These are phyloP conservation scores for Solioccasus polychromus DNA, from an alignment of 768 basidiomycete species.

Conservation along the genomic window DNA sequence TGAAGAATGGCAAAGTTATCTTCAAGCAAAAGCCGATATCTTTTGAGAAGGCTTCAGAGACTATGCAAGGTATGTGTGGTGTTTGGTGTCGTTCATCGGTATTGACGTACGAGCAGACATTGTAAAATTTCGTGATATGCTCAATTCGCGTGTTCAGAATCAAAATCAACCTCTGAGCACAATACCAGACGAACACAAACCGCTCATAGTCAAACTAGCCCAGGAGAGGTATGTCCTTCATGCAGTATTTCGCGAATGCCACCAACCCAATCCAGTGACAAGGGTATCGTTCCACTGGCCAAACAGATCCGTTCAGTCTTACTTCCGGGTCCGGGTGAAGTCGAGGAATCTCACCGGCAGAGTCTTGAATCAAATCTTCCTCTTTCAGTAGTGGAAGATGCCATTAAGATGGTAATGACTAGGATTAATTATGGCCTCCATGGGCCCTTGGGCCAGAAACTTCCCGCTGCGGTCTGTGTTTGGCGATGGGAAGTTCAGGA, in stretches of 20 bases:
- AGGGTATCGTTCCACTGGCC: slow-evolving; percentile 55
- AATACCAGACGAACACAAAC: slow-evolving; percentile 67
- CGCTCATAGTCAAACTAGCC: slow-evolving; percentile 76
- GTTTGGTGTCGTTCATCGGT: not conserved
- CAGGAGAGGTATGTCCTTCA: slow-evolving; percentile 70
- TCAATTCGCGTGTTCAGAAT: slow-evolving; percentile 51
- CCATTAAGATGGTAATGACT: slow-evolving; percentile 58
- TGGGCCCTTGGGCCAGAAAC: slow-evolving; percentile 43
- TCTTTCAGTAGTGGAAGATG: slow-evolving; percentile 52
- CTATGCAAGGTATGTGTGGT: slow-evolving; percentile 63
- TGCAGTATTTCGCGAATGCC: not conserved
- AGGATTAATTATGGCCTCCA: slow-evolving; percentile 85
- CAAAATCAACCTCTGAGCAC: slow-evolving; percentile 48
- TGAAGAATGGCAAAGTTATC: slow-evolving; percentile 73
- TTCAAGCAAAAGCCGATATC: slow-evolving; percentile 75
- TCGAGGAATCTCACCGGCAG: slow-evolving; percentile 35
- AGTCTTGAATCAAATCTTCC: slow-evolving; percentile 41
- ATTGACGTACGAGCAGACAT: slow-evolving; percentile 48
- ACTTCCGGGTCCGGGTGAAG: slow-evolving; percentile 60
- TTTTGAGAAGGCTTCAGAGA: slow-evolving; percentile 78
- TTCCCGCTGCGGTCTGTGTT: slow-evolving; percentile 61
- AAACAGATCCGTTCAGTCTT: slow-evolving; percentile 71
- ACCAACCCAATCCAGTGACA: slow-evolving; percentile 54
- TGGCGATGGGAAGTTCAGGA: slow-evolving; percentile 89
- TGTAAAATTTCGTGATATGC: slow-evolving; percentile 71